Base-by-base conservation (phyloP, 1,139 yeast species). In the Nakaseomyces sp. region DNA sequence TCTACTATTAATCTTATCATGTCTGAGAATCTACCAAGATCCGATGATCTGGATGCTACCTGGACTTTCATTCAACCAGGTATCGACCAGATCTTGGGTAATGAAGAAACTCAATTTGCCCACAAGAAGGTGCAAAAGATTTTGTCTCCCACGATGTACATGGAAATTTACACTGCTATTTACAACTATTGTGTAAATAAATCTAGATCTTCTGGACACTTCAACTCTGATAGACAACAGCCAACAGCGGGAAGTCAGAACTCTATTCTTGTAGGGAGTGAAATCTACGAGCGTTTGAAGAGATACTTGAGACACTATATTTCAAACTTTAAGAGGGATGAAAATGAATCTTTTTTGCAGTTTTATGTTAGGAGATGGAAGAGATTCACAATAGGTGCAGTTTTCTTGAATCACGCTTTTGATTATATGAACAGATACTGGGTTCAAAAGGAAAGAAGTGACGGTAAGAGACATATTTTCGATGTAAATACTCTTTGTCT, bases 391-490 rank as follows among this genome's bases (percentile, higher is more conserved):
- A 78, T 86, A 46, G 98, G 98, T 32, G 95, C 97, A 1, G 84
- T 89, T 16, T 85, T 87, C 63, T 69, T 93, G 65, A 88, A 88
- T 64, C 94, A 93, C 63, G 93, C 93, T 24, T 87, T 91, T 61
- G 95, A 89, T 61, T 93, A 93, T 64, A 80, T 93, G 76, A 93
- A 93, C 64, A 76, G 97, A 51, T 91, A 91, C 66, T 93, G 98
- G 98, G 96, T 93, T 41, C 87, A 84, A 57, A 88, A 94, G 61
- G 97, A 91, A 64, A 76, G 97, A 57, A 85, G 89, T 37, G 97
- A 91, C 61, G 97, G 97, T n/a, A 78, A 87, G 57, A 75, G 89
- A 52, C 88, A 87, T 56, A 79, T 91, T 41, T 87, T 81, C 63
- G 98, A 93, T 64, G 94, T 93, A 31, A 81, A 86, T 58, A 88